These are phyloP conservation scores for Podaxis pistillaris DNA, from an alignment of 768 basidiomycete genomes.

Conservation along the genomic window DNA sequence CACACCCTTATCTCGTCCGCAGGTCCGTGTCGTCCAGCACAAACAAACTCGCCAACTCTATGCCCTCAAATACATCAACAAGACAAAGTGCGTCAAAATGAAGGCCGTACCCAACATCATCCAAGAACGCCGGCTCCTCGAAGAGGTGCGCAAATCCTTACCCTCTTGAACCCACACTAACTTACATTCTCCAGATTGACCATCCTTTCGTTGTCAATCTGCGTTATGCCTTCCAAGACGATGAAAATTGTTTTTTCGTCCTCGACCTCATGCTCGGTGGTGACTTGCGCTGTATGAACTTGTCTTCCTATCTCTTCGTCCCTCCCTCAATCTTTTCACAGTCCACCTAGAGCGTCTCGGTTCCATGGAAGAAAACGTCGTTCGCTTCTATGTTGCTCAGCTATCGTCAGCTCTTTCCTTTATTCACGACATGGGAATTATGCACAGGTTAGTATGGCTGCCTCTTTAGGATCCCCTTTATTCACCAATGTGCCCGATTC, in stretches of 20 bases:
- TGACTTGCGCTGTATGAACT: constrained; percentile 80
- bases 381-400: constrained; percentile 89
- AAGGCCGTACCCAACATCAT: constrained; percentile 97
- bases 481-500: constrained; percentile 14
- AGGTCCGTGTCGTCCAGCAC: constrained; percentile 99
- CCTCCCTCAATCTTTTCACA: constrained; percentile 28
- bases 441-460: constrained; percentile 75
- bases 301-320: neutral
- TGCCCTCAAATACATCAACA: constrained; percentile 99
- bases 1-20: constrained; percentile 15
- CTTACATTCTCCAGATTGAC: constrained; percentile 62
- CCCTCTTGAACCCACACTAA: neutral
- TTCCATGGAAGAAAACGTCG: constrained; percentile 69
- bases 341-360: constrained; percentile 88
- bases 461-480: constrained; percentile 23
- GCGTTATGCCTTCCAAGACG: constrained; percentile 96
- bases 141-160: constrained; percentile 65
- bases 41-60: constrained; percentile 97
- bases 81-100: constrained; percentile 97
- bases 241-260: constrained; percentile 98
- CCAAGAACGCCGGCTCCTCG: constrained; percentile 90
- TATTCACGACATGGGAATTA: constrained; percentile 90
- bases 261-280: constrained; percentile 97
- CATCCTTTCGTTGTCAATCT: constrained; percentile 94
- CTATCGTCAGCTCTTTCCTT: constrained; percentile 85